Evolutionary conservation across 2,329 filamentous ascomycete species (phyloP).

Genomic region (Trichophyton rubrum): DNA sequence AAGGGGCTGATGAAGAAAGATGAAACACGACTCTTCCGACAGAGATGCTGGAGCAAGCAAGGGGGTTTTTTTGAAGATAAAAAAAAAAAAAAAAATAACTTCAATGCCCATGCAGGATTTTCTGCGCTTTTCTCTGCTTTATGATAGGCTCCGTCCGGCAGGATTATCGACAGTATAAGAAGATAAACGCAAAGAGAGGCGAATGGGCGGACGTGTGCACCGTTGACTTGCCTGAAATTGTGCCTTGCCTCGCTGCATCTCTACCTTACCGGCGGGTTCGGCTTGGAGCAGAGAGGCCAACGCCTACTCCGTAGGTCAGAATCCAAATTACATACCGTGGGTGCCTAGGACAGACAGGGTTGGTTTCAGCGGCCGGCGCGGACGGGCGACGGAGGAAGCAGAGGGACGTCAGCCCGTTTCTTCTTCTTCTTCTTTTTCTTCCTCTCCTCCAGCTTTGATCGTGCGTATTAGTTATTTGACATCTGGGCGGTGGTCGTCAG

Average conservation of each 20-base stretch:
- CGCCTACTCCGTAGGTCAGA: background rate
- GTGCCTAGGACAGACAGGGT: background rate
- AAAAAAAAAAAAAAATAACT: background rate
- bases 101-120: background rate
- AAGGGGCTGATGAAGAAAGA: background rate
- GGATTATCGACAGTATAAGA: background rate
- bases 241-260: conserved; percentile 1
- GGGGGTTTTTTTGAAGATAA: background rate
- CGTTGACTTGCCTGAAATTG: background rate
- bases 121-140: background rate
- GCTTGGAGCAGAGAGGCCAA: background rate
- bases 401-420: background rate
- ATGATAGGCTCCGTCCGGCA: background rate
- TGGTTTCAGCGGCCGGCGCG: background rate
- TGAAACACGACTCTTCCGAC: conserved; percentile 3
- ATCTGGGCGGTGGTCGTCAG: background rate
- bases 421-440: too few relatives aligned
- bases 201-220: background rate
- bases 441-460: too few relatives aligned
- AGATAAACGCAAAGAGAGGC: background rate
- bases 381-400: background rate
- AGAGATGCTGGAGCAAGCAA: background rate
- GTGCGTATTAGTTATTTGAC: too few relatives aligned
- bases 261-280: conserved; percentile 1
- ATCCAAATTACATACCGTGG: background rate